phyloP scores from a whole-genome alignment of 306 rosid genomes.

The Acacia crassicarpa region DNA sequence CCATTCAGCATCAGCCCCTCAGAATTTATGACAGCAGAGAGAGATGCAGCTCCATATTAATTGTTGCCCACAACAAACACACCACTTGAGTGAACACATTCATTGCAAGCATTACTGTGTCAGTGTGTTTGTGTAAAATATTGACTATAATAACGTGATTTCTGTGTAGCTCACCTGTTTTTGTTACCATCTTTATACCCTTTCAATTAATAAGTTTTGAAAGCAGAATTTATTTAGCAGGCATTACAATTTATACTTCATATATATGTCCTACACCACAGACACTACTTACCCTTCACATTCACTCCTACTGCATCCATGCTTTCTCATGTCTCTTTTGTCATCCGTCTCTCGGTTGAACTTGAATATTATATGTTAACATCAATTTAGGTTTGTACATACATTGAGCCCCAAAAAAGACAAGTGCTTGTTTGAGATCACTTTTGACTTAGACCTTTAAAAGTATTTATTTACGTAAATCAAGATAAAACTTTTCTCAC shows the following conservation, averaged over 20 bases:
- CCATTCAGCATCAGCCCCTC: background rate
- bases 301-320: no score
- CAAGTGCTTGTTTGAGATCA: no score
- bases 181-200: background rate
- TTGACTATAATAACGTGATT: background rate
- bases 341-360: background rate
- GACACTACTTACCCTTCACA: background rate
- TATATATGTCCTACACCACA: background rate
- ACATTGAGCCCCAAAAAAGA: background rate
- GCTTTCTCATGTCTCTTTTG: no score
- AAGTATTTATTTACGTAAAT: no score
- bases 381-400: background rate
- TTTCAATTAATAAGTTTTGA: background rate
- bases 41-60: background rate
- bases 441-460: no score
- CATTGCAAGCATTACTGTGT: background rate
- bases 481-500: no score
- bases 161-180: background rate
- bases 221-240: background rate
- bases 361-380: background rate
- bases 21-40: background rate
- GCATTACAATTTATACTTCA: background rate
- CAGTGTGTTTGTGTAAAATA: background rate
- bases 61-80: background rate
- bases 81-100: background rate